Evolutionary conservation across 2,329 filamentous ascomycete species (phyloP).

Genomic region (Scortechinia acanthostroma): DNA sequence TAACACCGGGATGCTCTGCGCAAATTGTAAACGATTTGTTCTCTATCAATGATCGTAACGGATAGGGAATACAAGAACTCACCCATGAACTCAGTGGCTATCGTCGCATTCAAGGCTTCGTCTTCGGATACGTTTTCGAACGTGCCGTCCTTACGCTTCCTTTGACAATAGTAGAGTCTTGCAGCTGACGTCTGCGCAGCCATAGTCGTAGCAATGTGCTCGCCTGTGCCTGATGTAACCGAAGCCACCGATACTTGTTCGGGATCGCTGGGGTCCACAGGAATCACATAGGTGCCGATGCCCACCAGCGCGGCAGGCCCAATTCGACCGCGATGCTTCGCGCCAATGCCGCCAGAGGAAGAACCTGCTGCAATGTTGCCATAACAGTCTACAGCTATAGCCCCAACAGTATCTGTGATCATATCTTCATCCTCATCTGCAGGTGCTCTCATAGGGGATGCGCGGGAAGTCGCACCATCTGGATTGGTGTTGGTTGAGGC

Average conservation of each 20-base stretch:
- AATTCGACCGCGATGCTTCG: conserved; percentile 89
- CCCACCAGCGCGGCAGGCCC: conserved; percentile 90
- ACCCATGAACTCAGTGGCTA: conserved; percentile 65
- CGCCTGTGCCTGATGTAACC: conserved; percentile 89
- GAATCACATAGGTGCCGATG: conserved; percentile 84
- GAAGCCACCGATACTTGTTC: conserved; percentile 63
- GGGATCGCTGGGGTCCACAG: conserved; percentile 18
- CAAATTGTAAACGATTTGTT: conserved; percentile 40
- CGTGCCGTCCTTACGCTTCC: conserved; percentile 48
- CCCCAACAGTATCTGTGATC: conserved; percentile 89
- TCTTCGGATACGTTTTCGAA: conserved; percentile 70
- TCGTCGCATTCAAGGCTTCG: conserved; percentile 64
- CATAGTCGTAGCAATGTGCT: conserved; percentile 95
- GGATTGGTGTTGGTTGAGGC: neutral
- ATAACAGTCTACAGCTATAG: conserved; percentile 79
- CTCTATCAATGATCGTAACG: neutral
- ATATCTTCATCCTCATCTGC: neutral
- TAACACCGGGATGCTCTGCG: conserved; percentile 82
- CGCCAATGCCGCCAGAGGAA: conserved; percentile 93
- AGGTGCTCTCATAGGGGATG: conserved; percentile 55
- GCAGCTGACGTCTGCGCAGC: conserved; percentile 82
- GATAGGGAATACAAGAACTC: neutral
- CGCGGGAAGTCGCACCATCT: conserved; percentile 10
- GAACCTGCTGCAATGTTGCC: conserved; percentile 90
- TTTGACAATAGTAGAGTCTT: conserved; percentile 68